Conservation (phyloP, 2,329 filamentous ascomycete genomes). For the Hypoxylon sp. region DNA sequence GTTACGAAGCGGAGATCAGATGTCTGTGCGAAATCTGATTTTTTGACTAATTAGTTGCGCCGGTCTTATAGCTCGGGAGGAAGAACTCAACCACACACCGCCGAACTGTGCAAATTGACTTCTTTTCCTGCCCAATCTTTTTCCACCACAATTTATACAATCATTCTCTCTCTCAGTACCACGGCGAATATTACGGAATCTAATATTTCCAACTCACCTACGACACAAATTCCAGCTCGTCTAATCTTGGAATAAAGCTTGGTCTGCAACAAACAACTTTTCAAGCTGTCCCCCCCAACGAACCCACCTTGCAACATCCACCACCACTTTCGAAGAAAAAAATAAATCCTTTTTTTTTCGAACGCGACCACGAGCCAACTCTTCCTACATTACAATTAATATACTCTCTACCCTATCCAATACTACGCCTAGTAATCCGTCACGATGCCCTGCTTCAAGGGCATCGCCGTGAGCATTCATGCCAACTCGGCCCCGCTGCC, state of each 20-base stretch:
- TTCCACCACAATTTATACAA: too few relatives aligned
- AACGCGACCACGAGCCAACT: neutral
- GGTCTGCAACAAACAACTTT: slow-evolving; percentile 15
- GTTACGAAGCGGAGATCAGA: slow-evolving; percentile 6
- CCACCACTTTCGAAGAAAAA: slow-evolving; percentile 4
- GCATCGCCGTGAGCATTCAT: slow-evolving; percentile 97
- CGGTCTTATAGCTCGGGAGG: slow-evolving; percentile 9
- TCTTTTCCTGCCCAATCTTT: slow-evolving; percentile 14
- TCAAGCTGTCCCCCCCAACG: slow-evolving; percentile 2
- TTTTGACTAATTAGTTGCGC: slow-evolving; percentile 1
- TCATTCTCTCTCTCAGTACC: neutral
- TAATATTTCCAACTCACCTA: slow-evolving; percentile 16
- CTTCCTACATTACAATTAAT: slow-evolving; percentile 4
- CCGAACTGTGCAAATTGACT: slow-evolving; percentile 22
- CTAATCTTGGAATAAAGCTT: slow-evolving; percentile 8
- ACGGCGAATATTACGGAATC: too few relatives aligned
- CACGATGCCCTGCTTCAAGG: slow-evolving; percentile 95
- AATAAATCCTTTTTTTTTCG: too few relatives aligned
- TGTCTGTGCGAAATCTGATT: slow-evolving; percentile 8
- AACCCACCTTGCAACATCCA: neutral
- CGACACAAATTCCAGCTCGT: slow-evolving; percentile 4
- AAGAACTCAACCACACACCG: slow-evolving; percentile 16
- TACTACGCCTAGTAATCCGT: slow-evolving; percentile 21
- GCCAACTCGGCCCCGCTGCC: slow-evolving; percentile 80
- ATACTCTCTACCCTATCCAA: slow-evolving; percentile 4